A percentile compares a stretch with the other conserved stretches of the same genome.
These are phyloP conservation scores for Globisporangium heterothallicum DNA, from an alignment of 352 stramenopile genomes.

Conservation along the genomic window DNA sequence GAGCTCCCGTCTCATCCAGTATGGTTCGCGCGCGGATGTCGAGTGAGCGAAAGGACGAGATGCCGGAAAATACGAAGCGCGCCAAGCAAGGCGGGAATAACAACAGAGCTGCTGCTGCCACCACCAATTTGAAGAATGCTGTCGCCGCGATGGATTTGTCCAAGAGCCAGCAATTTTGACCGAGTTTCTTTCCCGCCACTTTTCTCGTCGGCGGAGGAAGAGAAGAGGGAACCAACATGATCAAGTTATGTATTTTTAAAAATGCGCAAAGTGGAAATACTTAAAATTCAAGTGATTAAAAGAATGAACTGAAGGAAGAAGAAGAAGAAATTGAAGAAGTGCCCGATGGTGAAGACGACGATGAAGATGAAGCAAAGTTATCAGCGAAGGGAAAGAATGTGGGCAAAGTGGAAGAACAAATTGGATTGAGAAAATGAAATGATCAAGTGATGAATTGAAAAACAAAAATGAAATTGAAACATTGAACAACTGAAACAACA, in stretches of 20 bases:
- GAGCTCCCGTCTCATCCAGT: neutral
- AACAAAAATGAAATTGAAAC: slow-evolving; percentile 12
- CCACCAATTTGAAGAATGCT: slow-evolving; percentile 9
- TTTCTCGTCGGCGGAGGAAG: no score
- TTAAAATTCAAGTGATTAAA: slow-evolving; percentile 8
- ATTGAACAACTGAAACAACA: slow-evolving; percentile 2
- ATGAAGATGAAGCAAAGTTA: slow-evolving; percentile 5
- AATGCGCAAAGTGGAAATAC: slow-evolving; percentile 2
- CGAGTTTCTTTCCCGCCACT: no score
- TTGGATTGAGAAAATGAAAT: slow-evolving; percentile 1
- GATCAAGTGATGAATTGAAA: slow-evolving; percentile 9
- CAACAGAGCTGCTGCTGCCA: no score
- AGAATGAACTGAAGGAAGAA: slow-evolving; percentile 6
- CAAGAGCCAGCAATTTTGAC: slow-evolving; percentile 7
- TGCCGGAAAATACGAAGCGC: slow-evolving; percentile 1
- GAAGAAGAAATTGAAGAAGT: slow-evolving; percentile 7
- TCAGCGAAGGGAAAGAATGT: no score
- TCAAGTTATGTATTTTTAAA: slow-evolving; percentile 19
- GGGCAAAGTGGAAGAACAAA: no score
- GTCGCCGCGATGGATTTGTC: slow-evolving; percentile 16
- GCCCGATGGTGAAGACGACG: no score
- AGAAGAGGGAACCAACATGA: neutral
- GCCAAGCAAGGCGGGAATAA: no score
- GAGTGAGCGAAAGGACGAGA: slow-evolving; percentile 1
- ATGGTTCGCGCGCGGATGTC: neutral